Evolutionary conservation across 208 protist genomes (phyloP).

Genomic region (Acanthamoeba polyphaga): DNA sequence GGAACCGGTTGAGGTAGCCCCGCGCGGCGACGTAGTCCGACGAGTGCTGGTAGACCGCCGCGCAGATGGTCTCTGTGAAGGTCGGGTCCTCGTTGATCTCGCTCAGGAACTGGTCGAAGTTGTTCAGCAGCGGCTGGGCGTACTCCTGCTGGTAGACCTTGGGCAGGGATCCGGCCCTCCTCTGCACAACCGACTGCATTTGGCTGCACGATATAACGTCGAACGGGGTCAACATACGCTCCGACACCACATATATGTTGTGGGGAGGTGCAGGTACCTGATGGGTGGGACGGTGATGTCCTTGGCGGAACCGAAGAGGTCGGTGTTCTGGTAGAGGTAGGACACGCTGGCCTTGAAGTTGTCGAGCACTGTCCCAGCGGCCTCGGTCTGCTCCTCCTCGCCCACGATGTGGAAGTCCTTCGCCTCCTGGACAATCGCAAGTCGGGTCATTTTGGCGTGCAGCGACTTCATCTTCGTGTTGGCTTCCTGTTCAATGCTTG

Average conservation of each 20-base stretch:
- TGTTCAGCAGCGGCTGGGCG: neutral
- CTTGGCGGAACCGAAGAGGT: neutral
- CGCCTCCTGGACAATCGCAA: neutral
- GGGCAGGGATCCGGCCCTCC: neutral
- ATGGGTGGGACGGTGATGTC: neutral
- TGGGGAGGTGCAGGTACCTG: neutral
- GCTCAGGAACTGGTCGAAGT: neutral
- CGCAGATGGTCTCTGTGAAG: neutral
- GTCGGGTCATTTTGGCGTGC: neutral
- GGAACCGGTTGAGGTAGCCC: slow-evolving; percentile 16
- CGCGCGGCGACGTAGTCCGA: neutral
- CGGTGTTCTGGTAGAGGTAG: neutral
- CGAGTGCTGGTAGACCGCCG: slow-evolving; percentile 11
- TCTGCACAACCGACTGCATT: neutral
- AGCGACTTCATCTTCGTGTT: neutral
- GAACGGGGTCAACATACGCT: no score
- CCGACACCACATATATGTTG: no score
- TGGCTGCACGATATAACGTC: neutral
- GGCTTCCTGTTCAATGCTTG: neutral
- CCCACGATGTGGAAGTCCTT: neutral
- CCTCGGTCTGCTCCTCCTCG: neutral
- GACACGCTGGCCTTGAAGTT: slow-evolving; percentile 4
- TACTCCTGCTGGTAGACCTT: neutral
- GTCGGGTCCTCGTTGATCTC: neutral
- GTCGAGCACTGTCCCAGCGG: neutral